Base-by-base conservation (phyloP, 805 yeast species). In the Cyberlindnera americana region DNA sequence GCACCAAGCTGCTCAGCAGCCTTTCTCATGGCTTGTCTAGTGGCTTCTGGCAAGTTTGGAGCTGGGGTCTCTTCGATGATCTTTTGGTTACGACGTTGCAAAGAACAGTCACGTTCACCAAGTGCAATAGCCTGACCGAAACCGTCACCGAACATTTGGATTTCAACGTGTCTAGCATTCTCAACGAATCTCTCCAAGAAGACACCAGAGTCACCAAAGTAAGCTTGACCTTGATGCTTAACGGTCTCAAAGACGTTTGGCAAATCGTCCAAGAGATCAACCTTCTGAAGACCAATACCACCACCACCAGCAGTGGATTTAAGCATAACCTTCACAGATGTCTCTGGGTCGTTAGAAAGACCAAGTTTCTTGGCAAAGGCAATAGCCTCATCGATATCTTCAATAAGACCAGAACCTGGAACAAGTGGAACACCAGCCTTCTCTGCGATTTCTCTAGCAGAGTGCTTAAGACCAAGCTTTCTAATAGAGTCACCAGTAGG, bases 281-380 rank as follows among this genome's bases (percentile, higher is more conserved):
- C 97, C 59, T 89, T 85, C 63, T 91, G 97, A 52, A 91, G 69
- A 49, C 99, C 99, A 57, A 91, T 91, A 66, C 99, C 99, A 64
- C 99, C 99, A 57, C 99, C 99, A 60, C 99, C 99, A 19, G 98
- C 98, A 46, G 99, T 93, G 19, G 95, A 84, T 65, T 91, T 91
- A 36, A 93, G 86, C 98, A 91, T 91, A 24, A 91, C 78, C 21
- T 98, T 98, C 54, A 87, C 93, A 15, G 71, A 74, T 27, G 57
- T 58, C 33, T 52, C 59, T 25, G 59, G 59, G 40, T 56, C 57
- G 42, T 56, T 50, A 7, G 60, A 54, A 29, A 56, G 31, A 41
- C 75, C 84, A 36, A 91, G 69, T 53, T 75, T 66, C 14, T 76
- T 79, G 13, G 96, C 98, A 47, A 82, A 75, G 44, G 66, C 72